Evolutionary conservation across 75 land plant species (phyloP), one percentile per base, ranked within the genome.

Genomic region (Ceratopteris richardii): DNA sequence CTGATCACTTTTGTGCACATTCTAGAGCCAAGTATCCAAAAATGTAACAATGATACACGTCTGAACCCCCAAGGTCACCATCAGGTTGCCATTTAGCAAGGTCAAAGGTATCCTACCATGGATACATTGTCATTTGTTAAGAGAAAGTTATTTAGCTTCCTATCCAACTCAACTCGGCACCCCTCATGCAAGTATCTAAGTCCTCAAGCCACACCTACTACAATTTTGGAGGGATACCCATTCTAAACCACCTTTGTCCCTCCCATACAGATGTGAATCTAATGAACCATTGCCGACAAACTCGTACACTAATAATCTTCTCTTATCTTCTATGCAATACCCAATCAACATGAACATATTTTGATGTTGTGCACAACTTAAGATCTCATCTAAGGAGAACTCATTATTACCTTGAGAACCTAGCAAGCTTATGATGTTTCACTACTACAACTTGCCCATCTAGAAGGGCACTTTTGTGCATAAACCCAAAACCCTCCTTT

Each of bases 291-390:
- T 89, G 79, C 95, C 86, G 29, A 89, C 74, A 44, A 77, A 89
- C 44, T 88, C 90, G 55, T 89, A 89, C 31, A 89, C 95, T 51
- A 89, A 64, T 44, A 89, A 63, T 54, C 95, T 71, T 48, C 84
- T 72, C 37, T 64, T 79, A 23, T 82, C 90, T 64, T 89, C 95
- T 24, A 82, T 77, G 43, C 98, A 93, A 53, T 77, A 91, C 1
- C 97, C 97, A 63, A 88, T 87, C 62, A 91, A 63, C 76, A 79
- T 91, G 21, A 91, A 94, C 29, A 91, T 82, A 64, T 91, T 91
- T 0, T 94, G 76, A 44, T 91, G 97, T 62, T 91, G 97, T 27
- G 97, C 97, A 62, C 97, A 87, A 71, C 94, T 91, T 16, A 82
- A 71, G 24, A 89, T 83, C 65, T 84, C 94, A 42, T 88, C 94